A percentile compares a stretch with the other conserved stretches of the same genome.
Evolutionary conservation across 1,139 yeast species (phyloP).

Genomic region (Lodderomyces margitis): DNA sequence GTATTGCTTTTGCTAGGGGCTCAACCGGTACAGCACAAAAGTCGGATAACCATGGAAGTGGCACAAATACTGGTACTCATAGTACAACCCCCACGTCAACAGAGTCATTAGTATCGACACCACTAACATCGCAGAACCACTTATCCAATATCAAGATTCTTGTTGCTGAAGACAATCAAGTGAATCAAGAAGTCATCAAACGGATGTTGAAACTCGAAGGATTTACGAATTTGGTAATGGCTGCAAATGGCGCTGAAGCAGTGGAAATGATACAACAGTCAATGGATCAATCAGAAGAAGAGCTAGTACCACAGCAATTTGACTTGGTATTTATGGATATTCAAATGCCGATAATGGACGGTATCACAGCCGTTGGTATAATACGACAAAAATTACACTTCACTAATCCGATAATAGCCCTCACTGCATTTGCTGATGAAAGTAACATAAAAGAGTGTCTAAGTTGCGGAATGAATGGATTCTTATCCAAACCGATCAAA

Average conservation of each 20-base stretch:
- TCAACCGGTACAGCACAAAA: constrained; percentile 55
- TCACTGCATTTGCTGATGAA: constrained; percentile 93
- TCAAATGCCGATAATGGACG: constrained; percentile 93
- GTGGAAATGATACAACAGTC: constrained; percentile 59
- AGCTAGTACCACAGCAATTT: constrained; percentile 27
- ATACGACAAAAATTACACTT: constrained; percentile 67
- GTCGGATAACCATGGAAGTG: neutral
- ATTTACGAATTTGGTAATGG: constrained; percentile 64
- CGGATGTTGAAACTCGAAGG: constrained; percentile 85
- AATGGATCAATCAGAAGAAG: constrained; percentile 21
- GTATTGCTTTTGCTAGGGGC: constrained; percentile 39
- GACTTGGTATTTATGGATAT: constrained; percentile 93
- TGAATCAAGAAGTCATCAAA: constrained; percentile 86
- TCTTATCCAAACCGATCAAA: constrained; percentile 83
- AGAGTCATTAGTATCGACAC: neutral
- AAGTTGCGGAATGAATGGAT: constrained; percentile 84
- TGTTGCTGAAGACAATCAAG: constrained; percentile 93
- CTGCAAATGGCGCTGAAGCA: constrained; percentile 90
- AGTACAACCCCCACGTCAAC: neutral
- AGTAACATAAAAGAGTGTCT: constrained; percentile 76
- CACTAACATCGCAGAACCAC: constrained; percentile 7
- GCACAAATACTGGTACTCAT: neutral
- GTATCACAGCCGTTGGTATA: constrained; percentile 73
- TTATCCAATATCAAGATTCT: constrained; percentile 54
- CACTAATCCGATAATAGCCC: constrained; percentile 79